Percentiles rank a stretch among this genome's conserved stretches.
Conservation (phyloP, 345 rosid species). For the Physaria fendleri region DNA sequence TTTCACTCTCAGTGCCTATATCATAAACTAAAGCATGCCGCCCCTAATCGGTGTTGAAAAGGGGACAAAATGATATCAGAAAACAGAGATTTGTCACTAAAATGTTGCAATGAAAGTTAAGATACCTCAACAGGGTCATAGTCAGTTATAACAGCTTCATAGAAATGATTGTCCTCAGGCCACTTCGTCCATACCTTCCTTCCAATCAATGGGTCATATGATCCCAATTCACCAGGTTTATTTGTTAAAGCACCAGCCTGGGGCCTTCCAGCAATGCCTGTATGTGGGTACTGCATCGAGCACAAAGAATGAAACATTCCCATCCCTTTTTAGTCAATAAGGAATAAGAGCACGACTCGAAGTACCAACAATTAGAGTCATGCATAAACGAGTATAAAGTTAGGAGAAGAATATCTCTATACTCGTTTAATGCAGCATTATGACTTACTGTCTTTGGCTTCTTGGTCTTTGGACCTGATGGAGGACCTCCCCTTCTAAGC, state of each 20-base stretch:
- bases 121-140: slow-evolving; percentile 61
- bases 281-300: slow-evolving; percentile 53
- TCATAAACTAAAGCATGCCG: slow-evolving; percentile 92
- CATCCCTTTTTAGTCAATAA: slow-evolving; percentile 23
- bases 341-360: neutral
- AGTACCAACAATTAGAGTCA: neutral
- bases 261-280: slow-evolving; percentile 61
- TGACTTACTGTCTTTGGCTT: slow-evolving; percentile 81
- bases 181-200: slow-evolving; percentile 95
- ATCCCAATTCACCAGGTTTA: slow-evolving; percentile 59
- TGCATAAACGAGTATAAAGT: too few relatives aligned
- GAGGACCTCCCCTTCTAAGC: slow-evolving; percentile 60
- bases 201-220: slow-evolving; percentile 66
- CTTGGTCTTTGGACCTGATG: slow-evolving; percentile 61
- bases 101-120: slow-evolving; percentile 19
- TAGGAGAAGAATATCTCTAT: too few relatives aligned
- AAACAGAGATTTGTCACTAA: slow-evolving; percentile 4
- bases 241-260: slow-evolving; percentile 54
- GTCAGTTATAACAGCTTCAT: slow-evolving; percentile 83
- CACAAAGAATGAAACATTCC: slow-evolving; percentile 29
- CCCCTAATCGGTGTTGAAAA: slow-evolving; percentile 46
- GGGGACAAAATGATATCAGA: slow-evolving; percentile 12
- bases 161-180: slow-evolving; percentile 90
- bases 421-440: too few relatives aligned
- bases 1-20: slow-evolving; percentile 61